Conservation (phyloP, 768 basidiomycete species). For the Phallus indusiatus region DNA sequence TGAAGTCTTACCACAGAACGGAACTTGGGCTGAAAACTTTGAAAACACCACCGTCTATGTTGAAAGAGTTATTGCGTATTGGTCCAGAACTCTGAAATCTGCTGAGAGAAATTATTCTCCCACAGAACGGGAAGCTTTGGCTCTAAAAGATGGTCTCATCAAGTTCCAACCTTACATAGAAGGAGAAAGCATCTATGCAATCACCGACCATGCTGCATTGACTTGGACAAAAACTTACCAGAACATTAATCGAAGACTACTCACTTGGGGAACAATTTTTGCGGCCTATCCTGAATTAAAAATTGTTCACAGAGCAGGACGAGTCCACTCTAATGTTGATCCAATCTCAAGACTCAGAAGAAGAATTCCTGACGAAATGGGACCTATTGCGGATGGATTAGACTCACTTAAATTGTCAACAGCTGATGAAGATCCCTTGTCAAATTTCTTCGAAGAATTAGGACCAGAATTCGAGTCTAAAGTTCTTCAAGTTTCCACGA, state of each 20-base stretch:
- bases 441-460: slow-evolving; percentile 20
- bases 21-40: slow-evolving; percentile 14
- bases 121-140: slow-evolving; percentile 31
- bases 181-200: slow-evolving; percentile 21
- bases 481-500: slow-evolving; percentile 4
- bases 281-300: slow-evolving; percentile 26
- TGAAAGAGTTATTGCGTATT: slow-evolving; percentile 24
- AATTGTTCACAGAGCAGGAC: slow-evolving; percentile 31
- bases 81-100: slow-evolving; percentile 22
- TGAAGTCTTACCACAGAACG: slow-evolving; percentile 1
- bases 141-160: slow-evolving; percentile 27
- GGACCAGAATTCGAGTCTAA: slow-evolving; percentile 20
- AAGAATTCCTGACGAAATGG: slow-evolving; percentile 13
- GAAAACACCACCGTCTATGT: slow-evolving; percentile 25
- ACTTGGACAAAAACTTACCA: slow-evolving; percentile 30
- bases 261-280: slow-evolving; percentile 28
- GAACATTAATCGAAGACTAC: slow-evolving; percentile 27
- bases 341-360: slow-evolving; percentile 26
- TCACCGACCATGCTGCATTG: slow-evolving; percentile 21
- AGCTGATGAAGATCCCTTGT: slow-evolving; percentile 14
- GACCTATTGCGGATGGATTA: slow-evolving; percentile 10
- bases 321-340: slow-evolving; percentile 32
- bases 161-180: slow-evolving; percentile 29
- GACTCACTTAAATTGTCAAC: not conserved
- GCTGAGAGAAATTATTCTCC: slow-evolving; percentile 28